Evolutionary conservation across 805 yeast genomes (phyloP), one percentile per base, ranked within the genome.

Genomic region (Metschnikowia similis): DNA sequence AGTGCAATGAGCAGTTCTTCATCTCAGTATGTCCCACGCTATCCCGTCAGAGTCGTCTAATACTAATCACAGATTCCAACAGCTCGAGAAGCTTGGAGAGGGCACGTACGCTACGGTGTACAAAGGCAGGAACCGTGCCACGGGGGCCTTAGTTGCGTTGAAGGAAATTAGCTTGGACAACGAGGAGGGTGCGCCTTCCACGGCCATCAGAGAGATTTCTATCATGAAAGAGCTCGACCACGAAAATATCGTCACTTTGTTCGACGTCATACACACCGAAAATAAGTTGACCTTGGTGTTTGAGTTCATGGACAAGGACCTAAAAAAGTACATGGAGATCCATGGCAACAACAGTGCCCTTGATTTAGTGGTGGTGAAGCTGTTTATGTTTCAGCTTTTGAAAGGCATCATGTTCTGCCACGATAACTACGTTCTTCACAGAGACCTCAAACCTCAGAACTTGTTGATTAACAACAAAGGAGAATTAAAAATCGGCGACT

Each of bases 71-170:
- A 70, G 75, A 57, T 73, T 73, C 60, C 77, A 73, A 56, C 77
- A 73, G 66, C 79, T 88, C 48, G 96, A 89, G 66, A 89, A 89
- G 72, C 78, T 89, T 35, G 96, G 96, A 37, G 96, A 89, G 70
- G 96, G 96, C 44, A 89, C 99, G 0, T 94, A 94, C 70, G 99
- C 99, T 60, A 95, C 97, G n/a, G 99, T 94, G 32, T 94, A 92
- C 74, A 94, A 92, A 63, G 99, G 87, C 37, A 81, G 89, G 63
- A 94, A 88, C 66, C 81, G 88, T 54, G 82, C 84, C 61, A 85
- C 91, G 29, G 97, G 90, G 45, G 90, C 88, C 48, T 76, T 91
- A 16, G 99, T 94, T 16, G 99, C 99, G 0, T 75, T 94, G 61
- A 94, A 94, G 66, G 98, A 94, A 66, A 94, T 94, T 70, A 87